Evolutionary conservation across 345 rosid genomes (phyloP), one percentile per base, ranked within the genome.

Genomic region (Dovyalis caffra): DNA sequence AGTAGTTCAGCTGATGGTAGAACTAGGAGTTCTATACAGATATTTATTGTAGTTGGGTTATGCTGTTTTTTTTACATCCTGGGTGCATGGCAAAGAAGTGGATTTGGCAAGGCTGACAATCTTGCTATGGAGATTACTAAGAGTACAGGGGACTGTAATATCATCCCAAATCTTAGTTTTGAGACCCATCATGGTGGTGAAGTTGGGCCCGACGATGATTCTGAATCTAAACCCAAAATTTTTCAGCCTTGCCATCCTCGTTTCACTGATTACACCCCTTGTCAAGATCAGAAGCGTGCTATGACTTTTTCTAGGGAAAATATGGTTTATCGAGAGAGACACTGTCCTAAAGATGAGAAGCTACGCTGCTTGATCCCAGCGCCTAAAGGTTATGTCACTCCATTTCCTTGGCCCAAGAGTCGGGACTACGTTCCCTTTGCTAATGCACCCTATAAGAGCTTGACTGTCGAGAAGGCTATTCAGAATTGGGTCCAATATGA

Each of bases 401-500:
- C 99, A 4, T 96, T 96, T 77, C 87, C 95, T 21, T 96, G 99
- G 99, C 99, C 99, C 1, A 96, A 93, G 88, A 96, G 99, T 79
- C 89, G 99, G 62, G 98, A 96, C 25, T 96, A 91, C 32, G 99
- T 96, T 14, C 99, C 98, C 29, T 96, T 82, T 83, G 99, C 97
- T 33, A 96, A 96, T 87, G 99, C 99, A 0, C 99, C 99, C 3
- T 93, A 93, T 64, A 96, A 96, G 84, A 92, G 95, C 76, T 90
- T 96, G 86, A 96, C 99, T 0, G 98, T 96, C 69, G 98, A 96
- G 87, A 96, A 96, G 84, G 99, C 99, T 69, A 91, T 93, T 75
- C 99, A 96, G 88, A 96, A 96, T 64, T 96, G 99, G 99, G 89
- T 96, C 76, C 98, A 96, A 77, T 96, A 88, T 40, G 98, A 96